Percentiles rank a stretch among this genome's conserved stretches.
Evolutionary conservation across 345 rosid genomes (phyloP).

Genomic region (Stellera chamaejasme): DNA sequence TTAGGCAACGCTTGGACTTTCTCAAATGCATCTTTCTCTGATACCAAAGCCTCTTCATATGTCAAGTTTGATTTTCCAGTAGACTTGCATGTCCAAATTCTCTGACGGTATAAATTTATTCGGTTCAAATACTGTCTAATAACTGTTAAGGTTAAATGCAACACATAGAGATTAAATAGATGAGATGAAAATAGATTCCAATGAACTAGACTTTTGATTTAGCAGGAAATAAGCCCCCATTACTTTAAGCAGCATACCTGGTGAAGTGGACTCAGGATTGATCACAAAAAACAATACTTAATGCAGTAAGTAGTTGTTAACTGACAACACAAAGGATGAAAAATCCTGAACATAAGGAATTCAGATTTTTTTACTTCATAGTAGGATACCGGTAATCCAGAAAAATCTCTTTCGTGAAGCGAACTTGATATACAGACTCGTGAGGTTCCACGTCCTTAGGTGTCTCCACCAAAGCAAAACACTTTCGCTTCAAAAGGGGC

Average conservation of each 20-base stretch:
- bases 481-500: constrained; percentile 77
- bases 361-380: constrained; percentile 2
- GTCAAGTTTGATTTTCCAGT: constrained; percentile 84
- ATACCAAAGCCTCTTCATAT: constrained; percentile 92
- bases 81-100: constrained; percentile 78
- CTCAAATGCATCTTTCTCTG: constrained; percentile 59
- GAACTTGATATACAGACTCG: constrained; percentile 80
- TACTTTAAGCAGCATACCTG: not conserved
- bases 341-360: constrained; percentile 3
- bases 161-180: constrained; percentile 2
- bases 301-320: not conserved
- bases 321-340: constrained; percentile 6
- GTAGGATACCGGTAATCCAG: constrained; percentile 81
- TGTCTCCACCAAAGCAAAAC: constrained; percentile 48
- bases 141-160: constrained; percentile 31
- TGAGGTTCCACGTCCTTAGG: constrained; percentile 66
- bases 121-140: constrained; percentile 65
- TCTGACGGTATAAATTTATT: constrained; percentile 67
- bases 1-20: constrained; percentile 73
- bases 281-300: constrained; percentile 1
- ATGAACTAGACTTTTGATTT: not conserved
- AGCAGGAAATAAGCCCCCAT: constrained; percentile 9
- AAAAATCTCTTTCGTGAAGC: constrained; percentile 89
- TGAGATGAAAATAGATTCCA: not conserved
- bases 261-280: not conserved